Evolutionary conservation across 1,139 yeast species (phyloP).

Genomic region (Pneumocystis jirovecii): DNA sequence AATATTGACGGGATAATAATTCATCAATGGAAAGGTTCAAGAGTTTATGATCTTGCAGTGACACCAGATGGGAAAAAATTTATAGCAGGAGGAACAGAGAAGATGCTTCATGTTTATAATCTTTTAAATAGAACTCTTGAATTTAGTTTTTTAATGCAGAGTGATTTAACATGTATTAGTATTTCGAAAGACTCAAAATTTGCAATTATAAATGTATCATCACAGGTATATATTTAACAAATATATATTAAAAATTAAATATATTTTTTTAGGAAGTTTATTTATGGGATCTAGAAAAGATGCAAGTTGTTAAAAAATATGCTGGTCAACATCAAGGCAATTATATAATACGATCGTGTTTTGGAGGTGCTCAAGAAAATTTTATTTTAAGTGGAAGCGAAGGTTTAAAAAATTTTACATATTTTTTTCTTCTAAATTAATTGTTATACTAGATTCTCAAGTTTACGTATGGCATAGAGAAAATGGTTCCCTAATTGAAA

Average conservation of each 20-base stretch:
- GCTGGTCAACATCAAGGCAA: slow-evolving; percentile 59
- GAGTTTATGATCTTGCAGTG: slow-evolving; percentile 58
- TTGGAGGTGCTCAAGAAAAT: slow-evolving; percentile 57
- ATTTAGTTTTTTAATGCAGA: slow-evolving; percentile 28
- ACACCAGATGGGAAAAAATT: slow-evolving; percentile 49
- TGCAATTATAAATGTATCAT: slow-evolving; percentile 4
- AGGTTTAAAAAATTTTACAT: neutral
- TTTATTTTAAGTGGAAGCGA: slow-evolving; percentile 70
- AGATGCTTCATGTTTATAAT: slow-evolving; percentile 37
- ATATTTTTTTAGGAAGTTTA: slow-evolving; percentile 44
- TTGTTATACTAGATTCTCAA: slow-evolving; percentile 39
- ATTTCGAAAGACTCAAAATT: slow-evolving; percentile 30
- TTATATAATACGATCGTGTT: slow-evolving; percentile 60
- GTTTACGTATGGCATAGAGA: slow-evolving; percentile 69
- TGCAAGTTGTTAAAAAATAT: slow-evolving; percentile 42
- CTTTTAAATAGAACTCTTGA: slow-evolving; percentile 23
- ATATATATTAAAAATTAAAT: slow-evolving; percentile 39
- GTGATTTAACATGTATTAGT: slow-evolving; percentile 35
- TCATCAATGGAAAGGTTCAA: slow-evolving; percentile 30
- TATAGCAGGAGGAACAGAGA: slow-evolving; percentile 49
- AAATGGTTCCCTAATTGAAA: slow-evolving; percentile 55
- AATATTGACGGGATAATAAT: slow-evolving; percentile 33
- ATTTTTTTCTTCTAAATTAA: neutral
- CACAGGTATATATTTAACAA: slow-evolving; percentile 24
- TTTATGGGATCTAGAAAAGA: slow-evolving; percentile 50